Evolutionary conservation across 371 early-diverging fungal genomes (phyloP).

Genomic region (Actinomortierella ambigua): DNA sequence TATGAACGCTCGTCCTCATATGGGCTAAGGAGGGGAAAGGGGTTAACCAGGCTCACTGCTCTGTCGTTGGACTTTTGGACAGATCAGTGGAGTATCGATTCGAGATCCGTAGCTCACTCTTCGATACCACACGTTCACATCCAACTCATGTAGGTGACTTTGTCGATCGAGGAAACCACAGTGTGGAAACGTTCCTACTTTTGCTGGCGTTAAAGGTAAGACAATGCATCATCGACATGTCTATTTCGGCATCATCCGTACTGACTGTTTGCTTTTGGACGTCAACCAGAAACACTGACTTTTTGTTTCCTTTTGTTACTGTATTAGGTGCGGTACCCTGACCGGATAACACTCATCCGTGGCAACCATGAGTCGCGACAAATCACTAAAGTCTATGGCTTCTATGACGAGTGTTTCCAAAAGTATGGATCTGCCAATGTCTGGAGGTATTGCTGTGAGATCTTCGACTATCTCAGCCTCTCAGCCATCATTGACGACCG

Average conservation of each 20-base stretch:
- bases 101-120: too few species aligned
- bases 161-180: conserved; percentile 99
- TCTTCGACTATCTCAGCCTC: conserved; percentile 96
- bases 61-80: conserved; percentile 5
- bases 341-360: conserved; percentile 95
- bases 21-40: background rate
- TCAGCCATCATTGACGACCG: conserved; percentile 94
- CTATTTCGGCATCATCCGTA: background rate
- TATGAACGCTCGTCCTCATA: conserved; percentile 28
- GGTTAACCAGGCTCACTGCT: background rate
- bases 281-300: background rate
- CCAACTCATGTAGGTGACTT: conserved; percentile 84
- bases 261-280: background rate
- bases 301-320: background rate
- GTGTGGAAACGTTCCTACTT: conserved; percentile 98
- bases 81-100: too few species aligned
- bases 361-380: conserved; percentile 99
- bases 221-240: background rate
- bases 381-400: conserved; percentile 99
- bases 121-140: background rate
- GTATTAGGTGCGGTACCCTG: conserved; percentile 88
- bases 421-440: conserved; percentile 98
- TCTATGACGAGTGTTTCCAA: conserved; percentile 98
- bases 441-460: conserved; percentile 98
- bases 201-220: conserved; percentile 92